phyloP scores from a whole-genome alignment of 1,284 basidiomycete genomes.

The Boletus smithii region DNA sequence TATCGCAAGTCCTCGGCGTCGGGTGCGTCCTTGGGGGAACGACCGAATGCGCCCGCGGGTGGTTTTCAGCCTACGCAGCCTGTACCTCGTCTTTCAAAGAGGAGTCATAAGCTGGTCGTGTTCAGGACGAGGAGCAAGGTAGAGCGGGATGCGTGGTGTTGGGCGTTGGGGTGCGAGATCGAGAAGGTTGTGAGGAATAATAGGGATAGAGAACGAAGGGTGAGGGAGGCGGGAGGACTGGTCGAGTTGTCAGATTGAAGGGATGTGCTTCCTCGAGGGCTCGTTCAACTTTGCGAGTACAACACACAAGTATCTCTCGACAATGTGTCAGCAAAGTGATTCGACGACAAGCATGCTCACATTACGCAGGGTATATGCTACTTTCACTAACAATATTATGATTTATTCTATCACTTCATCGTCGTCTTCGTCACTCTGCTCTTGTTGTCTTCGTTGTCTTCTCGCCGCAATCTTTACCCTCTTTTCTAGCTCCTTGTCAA shows the following conservation, averaged over 20 bases:
- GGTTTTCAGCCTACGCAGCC: conserved; percentile 26
- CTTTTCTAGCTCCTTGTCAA: conserved; percentile 57
- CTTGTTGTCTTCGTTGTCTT: conserved; percentile 45
- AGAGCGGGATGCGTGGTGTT: conserved; percentile 86
- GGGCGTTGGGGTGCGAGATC: conserved; percentile 80
- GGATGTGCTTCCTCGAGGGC: no score
- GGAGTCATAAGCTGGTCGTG: conserved; percentile 61
- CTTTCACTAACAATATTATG: not conserved
- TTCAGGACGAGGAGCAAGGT: conserved; percentile 75
- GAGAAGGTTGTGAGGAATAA: conserved; percentile 67
- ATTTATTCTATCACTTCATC: conserved; percentile 64
- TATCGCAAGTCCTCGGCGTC: conserved; percentile 43
- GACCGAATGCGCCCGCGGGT: conserved; percentile 21
- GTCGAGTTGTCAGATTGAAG: conserved; percentile 28
- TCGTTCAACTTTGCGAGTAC: no score
- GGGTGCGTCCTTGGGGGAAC: conserved; percentile 2
- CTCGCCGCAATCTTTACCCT: conserved; percentile 55
- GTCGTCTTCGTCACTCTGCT: conserved; percentile 55
- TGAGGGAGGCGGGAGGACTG: conserved; percentile 57
- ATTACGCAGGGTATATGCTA: conserved; percentile 14
- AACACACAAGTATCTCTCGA: not conserved
- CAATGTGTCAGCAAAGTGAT: no score
- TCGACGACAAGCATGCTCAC: conserved; percentile 4
- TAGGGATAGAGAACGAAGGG: conserved; percentile 52
- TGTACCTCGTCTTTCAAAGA: conserved; percentile 51